Conservation (phyloP, 371 early-diverging fungal genomes). For the Choanephora cucurbitarum region DNA sequence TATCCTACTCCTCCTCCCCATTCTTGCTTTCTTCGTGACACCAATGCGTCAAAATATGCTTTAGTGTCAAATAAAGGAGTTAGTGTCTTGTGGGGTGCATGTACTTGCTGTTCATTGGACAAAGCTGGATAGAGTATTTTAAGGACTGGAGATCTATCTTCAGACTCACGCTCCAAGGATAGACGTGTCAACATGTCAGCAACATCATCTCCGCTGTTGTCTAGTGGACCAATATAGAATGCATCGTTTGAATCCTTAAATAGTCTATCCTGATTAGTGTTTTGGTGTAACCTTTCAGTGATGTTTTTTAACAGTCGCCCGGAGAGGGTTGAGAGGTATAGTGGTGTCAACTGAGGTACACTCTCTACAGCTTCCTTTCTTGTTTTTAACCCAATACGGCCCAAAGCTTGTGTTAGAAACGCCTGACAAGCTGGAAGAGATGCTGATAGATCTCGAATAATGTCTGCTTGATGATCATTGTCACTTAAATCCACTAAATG, state of each 20-base stretch:
- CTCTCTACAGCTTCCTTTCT: conserved; percentile 18
- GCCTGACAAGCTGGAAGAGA: conserved; percentile 48
- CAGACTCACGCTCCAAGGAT: conserved; percentile 9
- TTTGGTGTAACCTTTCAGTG: neutral
- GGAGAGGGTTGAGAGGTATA: conserved; percentile 42
- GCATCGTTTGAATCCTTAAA: conserved; percentile 18
- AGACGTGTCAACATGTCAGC: conserved; percentile 2
- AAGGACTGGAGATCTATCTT: conserved; percentile 19
- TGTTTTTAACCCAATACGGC: conserved; percentile 53
- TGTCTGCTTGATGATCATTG: conserved; percentile 35
- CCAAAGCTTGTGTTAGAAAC: conserved; percentile 52
- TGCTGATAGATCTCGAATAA: conserved; percentile 39
- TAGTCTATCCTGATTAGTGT: neutral
- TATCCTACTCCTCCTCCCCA: conserved; percentile 28
- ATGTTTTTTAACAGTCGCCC: neutral
- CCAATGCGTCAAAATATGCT: conserved; percentile 38
- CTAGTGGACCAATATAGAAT: conserved; percentile 10
- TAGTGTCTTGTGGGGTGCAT: conserved; percentile 9
- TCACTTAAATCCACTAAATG: conserved; percentile 38
- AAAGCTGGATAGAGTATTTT: conserved; percentile 12
- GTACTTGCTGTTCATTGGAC: neutral
- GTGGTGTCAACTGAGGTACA: conserved; percentile 50
- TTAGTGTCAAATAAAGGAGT: conserved; percentile 22
- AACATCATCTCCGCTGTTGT: neutral
- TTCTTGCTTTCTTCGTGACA: conserved; percentile 21